Percentiles rank a stretch among this genome's conserved stretches.
These are phyloP conservation scores for Thalassiosira sp. DNA, from an alignment of 352 stramenopile genomes.

Conservation along the genomic window DNA sequence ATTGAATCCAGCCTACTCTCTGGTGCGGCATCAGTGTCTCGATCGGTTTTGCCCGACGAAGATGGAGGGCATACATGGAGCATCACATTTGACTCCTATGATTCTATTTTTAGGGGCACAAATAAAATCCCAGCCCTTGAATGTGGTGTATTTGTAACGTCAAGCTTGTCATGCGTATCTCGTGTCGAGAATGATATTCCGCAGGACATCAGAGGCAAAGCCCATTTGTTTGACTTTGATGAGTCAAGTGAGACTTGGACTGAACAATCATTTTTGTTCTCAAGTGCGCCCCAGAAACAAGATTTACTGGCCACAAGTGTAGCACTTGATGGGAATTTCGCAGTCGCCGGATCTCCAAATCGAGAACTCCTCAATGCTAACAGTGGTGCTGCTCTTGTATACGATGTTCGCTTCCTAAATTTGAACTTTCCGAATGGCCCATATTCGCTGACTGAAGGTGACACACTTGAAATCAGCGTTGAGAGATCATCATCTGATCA, in stretches of 20 bases:
- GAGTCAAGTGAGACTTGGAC: slow-evolving; percentile 79
- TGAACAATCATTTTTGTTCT: slow-evolving; percentile 91
- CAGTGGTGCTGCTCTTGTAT: slow-evolving; percentile 89
- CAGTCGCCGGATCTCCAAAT: slow-evolving; percentile 90
- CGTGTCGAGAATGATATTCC: slow-evolving; percentile 37
- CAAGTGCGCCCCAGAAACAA: slow-evolving; percentile 88
- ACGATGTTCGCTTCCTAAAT: slow-evolving; percentile 89
- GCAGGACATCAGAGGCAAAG: slow-evolving; percentile 62
- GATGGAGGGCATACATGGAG: slow-evolving; percentile 48
- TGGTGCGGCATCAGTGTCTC: slow-evolving; percentile 42
- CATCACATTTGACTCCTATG: slow-evolving; percentile 61
- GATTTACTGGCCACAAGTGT: slow-evolving; percentile 87
- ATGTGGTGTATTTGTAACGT: slow-evolving; percentile 49
- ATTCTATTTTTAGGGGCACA: slow-evolving; percentile 19
- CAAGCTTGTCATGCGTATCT: slow-evolving; percentile 43
- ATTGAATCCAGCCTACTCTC: slow-evolving; percentile 51
- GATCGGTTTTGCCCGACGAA: slow-evolving; percentile 44
- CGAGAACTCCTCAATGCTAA: slow-evolving; percentile 91
- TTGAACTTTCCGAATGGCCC: slow-evolving; percentile 79
- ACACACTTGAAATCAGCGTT: slow-evolving; percentile 84
- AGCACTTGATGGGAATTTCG: slow-evolving; percentile 84
- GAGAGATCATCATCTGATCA: slow-evolving; percentile 29
- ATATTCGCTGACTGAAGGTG: slow-evolving; percentile 89
- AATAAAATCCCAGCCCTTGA: slow-evolving; percentile 39
- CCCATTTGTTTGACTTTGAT: slow-evolving; percentile 81